Percentiles rank a stretch among this genome's conserved stretches.
Conservation (phyloP, 1,139 yeast genomes). For the Lodderomyces pseudojiufengensis region DNA sequence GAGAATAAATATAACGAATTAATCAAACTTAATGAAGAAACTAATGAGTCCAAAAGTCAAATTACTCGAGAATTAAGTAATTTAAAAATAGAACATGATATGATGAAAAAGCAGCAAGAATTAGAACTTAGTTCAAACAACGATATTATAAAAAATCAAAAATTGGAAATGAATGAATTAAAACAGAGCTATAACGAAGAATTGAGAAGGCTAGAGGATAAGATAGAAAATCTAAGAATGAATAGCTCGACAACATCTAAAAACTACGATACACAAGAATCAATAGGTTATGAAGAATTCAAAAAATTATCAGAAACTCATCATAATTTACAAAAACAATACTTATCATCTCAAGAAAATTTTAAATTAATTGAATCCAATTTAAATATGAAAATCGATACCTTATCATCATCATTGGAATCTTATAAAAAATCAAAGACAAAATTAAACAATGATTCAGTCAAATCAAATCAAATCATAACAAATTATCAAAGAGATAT, state of each 20-base stretch:
- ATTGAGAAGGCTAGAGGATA: slow-evolving; percentile 46
- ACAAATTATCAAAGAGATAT: slow-evolving; percentile 22
- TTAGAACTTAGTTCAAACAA: slow-evolving; percentile 33
- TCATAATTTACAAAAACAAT: slow-evolving; percentile 59
- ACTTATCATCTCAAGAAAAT: slow-evolving; percentile 60
- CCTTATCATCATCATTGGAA: slow-evolving; percentile 39
- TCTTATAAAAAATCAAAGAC: slow-evolving; percentile 29
- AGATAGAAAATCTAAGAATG: slow-evolving; percentile 40
- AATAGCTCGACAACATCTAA: slow-evolving; percentile 12
- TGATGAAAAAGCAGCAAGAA: slow-evolving; percentile 36
- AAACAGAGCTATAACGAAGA: slow-evolving; percentile 44
- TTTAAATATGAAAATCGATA: slow-evolving; percentile 44
- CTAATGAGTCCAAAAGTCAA: slow-evolving; percentile 25
- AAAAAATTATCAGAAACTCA: slow-evolving; percentile 38
- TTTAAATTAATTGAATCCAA: slow-evolving; percentile 63
- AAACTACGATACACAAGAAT: slow-evolving; percentile 9
- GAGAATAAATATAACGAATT: slow-evolving; percentile 40
- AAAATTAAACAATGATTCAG: slow-evolving; percentile 28
- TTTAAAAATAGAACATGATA: slow-evolving; percentile 36
- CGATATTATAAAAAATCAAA: slow-evolving; percentile 22
- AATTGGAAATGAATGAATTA: slow-evolving; percentile 22
- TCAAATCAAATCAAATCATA: slow-evolving; percentile 20
- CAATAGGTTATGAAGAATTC: slow-evolving; percentile 30
- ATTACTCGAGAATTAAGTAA: slow-evolving; percentile 35
- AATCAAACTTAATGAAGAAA: slow-evolving; percentile 31